Conservation (phyloP, 116 monocot genomes). For the Iris pallida region DNA sequence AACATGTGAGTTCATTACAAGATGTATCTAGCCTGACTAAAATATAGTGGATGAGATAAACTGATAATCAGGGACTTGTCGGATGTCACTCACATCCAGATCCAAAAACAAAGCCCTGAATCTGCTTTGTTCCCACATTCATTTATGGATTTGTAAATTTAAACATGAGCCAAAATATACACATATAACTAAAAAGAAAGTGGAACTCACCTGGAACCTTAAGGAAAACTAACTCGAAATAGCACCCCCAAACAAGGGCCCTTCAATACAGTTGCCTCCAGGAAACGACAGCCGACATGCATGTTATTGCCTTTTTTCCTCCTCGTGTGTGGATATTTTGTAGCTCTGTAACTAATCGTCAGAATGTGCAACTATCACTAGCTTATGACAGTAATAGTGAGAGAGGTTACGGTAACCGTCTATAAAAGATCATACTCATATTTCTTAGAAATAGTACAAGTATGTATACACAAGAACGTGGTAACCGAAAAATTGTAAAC, state of each 20-base stretch:
- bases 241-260: constrained; percentile 10
- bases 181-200: neutral
- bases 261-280: neutral
- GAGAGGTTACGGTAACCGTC: too few species aligned
- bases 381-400: too few species aligned
- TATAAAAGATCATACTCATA: too few species aligned
- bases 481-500: too few species aligned
- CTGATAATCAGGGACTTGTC: constrained; percentile 34
- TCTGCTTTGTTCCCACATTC: too few species aligned
- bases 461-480: too few species aligned
- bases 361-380: too few species aligned
- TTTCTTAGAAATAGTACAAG: too few species aligned
- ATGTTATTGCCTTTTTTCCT: neutral
- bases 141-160: neutral
- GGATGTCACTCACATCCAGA: constrained; percentile 39
- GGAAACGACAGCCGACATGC: constrained; percentile 8
- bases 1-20: neutral
- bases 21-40: neutral
- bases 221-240: constrained; percentile 11
- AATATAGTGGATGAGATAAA: neutral
- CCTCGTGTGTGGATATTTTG: too few species aligned
- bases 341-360: too few species aligned
- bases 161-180: neutral
- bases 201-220: constrained; percentile 3
- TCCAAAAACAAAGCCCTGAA: neutral